phyloP scores from a whole-genome alignment of 768 basidiomycete genomes.

The Tulasnella sp. region DNA sequence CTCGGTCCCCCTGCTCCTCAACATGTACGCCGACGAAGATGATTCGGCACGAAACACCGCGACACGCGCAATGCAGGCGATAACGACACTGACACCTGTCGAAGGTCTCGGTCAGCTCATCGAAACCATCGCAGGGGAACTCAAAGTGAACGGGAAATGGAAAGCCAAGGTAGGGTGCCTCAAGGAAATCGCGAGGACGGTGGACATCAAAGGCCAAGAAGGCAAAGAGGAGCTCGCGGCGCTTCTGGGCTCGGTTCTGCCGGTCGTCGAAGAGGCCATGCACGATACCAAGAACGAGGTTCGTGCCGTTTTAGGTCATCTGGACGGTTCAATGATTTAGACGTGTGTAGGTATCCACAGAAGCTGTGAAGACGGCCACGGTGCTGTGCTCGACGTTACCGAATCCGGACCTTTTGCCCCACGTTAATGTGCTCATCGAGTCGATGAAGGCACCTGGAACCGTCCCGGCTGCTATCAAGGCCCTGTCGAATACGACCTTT shows the following conservation, averaged over 20 bases:
- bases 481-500: constrained; percentile 87
- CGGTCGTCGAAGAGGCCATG: constrained; percentile 81
- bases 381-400: constrained; percentile 80
- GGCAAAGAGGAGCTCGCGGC: constrained; percentile 69
- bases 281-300: constrained; percentile 96
- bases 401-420: constrained; percentile 83
- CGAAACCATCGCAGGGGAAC: constrained; percentile 16
- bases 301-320: constrained; percentile 20
- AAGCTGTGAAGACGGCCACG: constrained; percentile 82
- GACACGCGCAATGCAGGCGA: constrained; percentile 64
- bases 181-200: constrained; percentile 70
- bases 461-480: constrained; percentile 87
- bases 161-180: constrained; percentile 85
- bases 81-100: constrained; percentile 75
- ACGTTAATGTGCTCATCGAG: constrained; percentile 79
- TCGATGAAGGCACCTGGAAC: constrained; percentile 82
- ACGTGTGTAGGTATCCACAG: constrained; percentile 54
- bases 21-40: constrained; percentile 86
- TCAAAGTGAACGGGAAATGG: constrained; percentile 80
- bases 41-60: constrained; percentile 80
- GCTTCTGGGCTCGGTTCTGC: constrained; percentile 68
- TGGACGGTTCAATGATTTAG: not conserved
- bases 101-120: constrained; percentile 40
- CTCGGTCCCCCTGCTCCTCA: constrained; percentile 63
- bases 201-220: constrained; percentile 33